phyloP scores from a whole-genome alignment of 345 rosid genomes.

The Jatropha curcas region DNA sequence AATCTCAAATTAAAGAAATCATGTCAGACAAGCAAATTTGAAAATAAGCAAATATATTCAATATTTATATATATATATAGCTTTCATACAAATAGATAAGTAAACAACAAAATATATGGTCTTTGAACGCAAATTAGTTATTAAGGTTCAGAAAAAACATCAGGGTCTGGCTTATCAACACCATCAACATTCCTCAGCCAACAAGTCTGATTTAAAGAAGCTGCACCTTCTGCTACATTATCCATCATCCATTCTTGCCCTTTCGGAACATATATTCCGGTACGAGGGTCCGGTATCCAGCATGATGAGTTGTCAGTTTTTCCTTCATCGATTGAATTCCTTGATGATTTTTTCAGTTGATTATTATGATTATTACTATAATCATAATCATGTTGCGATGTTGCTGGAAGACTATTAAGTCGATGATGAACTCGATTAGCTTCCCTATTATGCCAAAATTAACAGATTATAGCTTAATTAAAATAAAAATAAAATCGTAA shows the following conservation, averaged over 20 bases:
- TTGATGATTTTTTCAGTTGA: neutral
- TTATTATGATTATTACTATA: neutral
- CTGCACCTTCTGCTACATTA: constrained; percentile 53
- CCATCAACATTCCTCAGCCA: constrained; percentile 61
- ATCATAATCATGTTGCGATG: neutral
- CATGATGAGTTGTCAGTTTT: constrained; percentile 1
- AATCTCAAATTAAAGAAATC: too few species aligned
- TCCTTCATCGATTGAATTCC: neutral
- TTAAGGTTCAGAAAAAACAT: constrained; percentile 16
- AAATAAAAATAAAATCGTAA: too few species aligned
- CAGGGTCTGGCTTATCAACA: constrained; percentile 44
- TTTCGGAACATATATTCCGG: constrained; percentile 60
- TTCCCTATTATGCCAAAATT: constrained; percentile 25
- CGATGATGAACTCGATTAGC: neutral
- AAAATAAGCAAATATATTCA: too few species aligned
- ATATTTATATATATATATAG: too few species aligned
- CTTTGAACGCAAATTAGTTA: too few species aligned
- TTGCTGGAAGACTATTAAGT: neutral
- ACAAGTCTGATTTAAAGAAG: constrained; percentile 42
- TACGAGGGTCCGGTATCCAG: constrained; percentile 72
- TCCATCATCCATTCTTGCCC: constrained; percentile 67
- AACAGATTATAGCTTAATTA: too few species aligned
- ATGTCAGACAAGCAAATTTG: too few species aligned
- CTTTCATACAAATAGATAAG: too few species aligned
- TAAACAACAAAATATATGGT: too few species aligned